Conservation (phyloP, 2,329 filamentous ascomycete species). For the Phyllosticta capitalensis region DNA sequence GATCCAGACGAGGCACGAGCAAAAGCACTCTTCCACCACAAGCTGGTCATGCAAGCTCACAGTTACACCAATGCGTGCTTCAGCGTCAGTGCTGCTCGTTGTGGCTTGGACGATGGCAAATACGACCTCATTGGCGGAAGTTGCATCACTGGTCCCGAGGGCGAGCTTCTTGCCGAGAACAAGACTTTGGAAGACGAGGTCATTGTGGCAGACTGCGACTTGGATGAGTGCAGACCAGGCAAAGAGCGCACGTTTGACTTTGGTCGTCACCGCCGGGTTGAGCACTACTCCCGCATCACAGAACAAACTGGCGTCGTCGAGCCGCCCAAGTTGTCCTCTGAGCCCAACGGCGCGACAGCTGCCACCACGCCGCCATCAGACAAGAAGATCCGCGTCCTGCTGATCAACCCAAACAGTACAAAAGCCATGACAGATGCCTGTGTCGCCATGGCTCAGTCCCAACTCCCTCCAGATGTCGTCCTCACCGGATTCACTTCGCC, state of each 20-base stretch:
- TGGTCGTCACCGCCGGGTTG: constrained; percentile 15
- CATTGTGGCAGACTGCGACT: constrained; percentile 39
- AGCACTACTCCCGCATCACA: constrained; percentile 16
- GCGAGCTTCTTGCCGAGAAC: constrained; percentile 39
- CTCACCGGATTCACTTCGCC: constrained; percentile 44
- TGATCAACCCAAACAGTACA: constrained; percentile 42
- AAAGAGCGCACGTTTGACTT: constrained; percentile 34
- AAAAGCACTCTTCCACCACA: constrained; percentile 42
- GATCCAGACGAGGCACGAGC: constrained; percentile 34
- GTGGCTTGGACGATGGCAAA: constrained; percentile 40
- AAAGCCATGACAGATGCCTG: constrained; percentile 40
- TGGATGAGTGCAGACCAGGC: constrained; percentile 35
- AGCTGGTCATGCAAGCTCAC: constrained; percentile 42
- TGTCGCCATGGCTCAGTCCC: constrained; percentile 33
- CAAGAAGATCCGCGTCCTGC: constrained; percentile 31
- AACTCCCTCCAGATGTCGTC: constrained; percentile 38
- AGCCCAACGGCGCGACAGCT: background rate
- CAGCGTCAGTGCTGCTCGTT: constrained; percentile 39
- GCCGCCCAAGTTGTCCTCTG: constrained; percentile 23
- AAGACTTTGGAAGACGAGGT: constrained; percentile 40
- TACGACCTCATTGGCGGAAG: constrained; percentile 38
- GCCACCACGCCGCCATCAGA: constrained; percentile 5
- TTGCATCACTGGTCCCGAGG: constrained; percentile 38
- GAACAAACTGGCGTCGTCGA: constrained; percentile 16
- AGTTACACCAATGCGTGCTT: constrained; percentile 44